A percentile compares a stretch with the other conserved stretches of the same genome.
Evolutionary conservation across 2,329 filamentous ascomycete species (phyloP).

Genomic region (Cercospora nicotianae): DNA sequence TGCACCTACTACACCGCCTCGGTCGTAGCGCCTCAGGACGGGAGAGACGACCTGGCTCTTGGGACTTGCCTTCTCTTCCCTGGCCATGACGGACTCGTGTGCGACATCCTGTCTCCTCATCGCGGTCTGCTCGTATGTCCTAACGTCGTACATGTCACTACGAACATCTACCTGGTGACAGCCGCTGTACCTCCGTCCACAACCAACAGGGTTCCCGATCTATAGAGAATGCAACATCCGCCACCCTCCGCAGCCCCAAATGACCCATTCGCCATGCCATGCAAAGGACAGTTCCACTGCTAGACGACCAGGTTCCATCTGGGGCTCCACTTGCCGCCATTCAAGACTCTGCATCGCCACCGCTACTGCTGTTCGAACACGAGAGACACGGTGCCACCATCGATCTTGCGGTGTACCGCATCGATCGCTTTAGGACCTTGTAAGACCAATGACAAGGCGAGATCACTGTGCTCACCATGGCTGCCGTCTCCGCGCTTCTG

Average conservation of each 20-base stretch:
- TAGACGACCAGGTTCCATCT: background rate
- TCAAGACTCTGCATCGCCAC: background rate
- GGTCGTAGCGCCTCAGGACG: background rate
- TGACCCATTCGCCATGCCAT: background rate
- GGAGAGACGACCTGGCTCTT: constrained; percentile 6
- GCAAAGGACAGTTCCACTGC: background rate
- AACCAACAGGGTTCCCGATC: background rate
- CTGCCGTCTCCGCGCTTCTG: constrained; percentile 1
- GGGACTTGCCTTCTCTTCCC: background rate
- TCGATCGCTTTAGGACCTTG: constrained; percentile 15
- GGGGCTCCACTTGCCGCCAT: background rate
- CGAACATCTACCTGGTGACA: background rate
- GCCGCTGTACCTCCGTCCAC: background rate
- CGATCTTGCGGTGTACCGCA: constrained; percentile 23
- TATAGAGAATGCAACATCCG: background rate
- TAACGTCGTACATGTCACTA: constrained; percentile 11
- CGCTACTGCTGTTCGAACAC: constrained; percentile 21
- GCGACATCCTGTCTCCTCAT: constrained; percentile 9
- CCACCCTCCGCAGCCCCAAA: background rate
- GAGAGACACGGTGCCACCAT: constrained; percentile 21
- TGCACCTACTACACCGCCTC: background rate
- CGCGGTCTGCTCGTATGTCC: background rate
- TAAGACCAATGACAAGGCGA: constrained; percentile 23
- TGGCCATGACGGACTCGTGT: constrained; percentile 12
- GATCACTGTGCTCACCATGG: constrained; percentile 11